These are phyloP conservation scores for Penstemon eatonii DNA, from an alignment of 257 asterid species.

Conservation along the genomic window DNA sequence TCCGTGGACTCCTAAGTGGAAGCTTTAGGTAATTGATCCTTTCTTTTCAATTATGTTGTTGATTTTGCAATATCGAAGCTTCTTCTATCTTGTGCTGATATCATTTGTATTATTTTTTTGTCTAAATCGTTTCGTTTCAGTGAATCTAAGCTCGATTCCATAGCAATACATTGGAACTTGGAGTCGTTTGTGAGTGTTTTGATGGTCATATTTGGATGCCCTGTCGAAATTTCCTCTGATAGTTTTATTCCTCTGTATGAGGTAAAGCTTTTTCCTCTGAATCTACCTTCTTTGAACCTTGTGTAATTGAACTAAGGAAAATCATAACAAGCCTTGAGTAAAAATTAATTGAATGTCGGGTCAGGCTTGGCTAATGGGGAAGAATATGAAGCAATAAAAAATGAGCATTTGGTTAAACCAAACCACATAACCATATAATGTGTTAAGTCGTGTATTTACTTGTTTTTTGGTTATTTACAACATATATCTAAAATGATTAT, in stretches of 20 bases:
- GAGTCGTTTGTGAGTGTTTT: conserved; percentile 55
- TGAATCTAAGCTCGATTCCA: conserved; percentile 47
- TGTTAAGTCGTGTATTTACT: too few species aligned
- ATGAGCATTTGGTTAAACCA: conserved; percentile 3
- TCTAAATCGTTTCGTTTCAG: conserved; percentile 40
- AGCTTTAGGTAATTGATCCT: conserved; percentile 53
- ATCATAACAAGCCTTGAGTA: background rate
- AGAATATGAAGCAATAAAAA: conserved; percentile 8
- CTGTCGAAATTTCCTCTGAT: conserved; percentile 49
- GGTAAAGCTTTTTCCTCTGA: conserved; percentile 37
- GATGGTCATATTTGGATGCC: conserved; percentile 53
- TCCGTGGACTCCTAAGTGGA: conserved; percentile 74
- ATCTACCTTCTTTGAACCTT: too few species aligned
- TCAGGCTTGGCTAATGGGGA: background rate
- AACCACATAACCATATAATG: background rate
- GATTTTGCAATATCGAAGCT: background rate
- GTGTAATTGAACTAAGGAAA: too few species aligned
- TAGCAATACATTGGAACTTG: conserved; percentile 63
- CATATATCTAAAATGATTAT: background rate
- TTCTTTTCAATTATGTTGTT: background rate
- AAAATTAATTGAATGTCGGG: conserved; percentile 11
- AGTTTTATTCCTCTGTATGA: conserved; percentile 60
- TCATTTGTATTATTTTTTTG: conserved; percentile 1
- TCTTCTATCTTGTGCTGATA: background rate
- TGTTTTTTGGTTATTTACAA: background rate